Evolutionary conservation across 345 rosid genomes (phyloP), one percentile per base, ranked within the genome.

Genomic region (Kandelia obovata): DNA sequence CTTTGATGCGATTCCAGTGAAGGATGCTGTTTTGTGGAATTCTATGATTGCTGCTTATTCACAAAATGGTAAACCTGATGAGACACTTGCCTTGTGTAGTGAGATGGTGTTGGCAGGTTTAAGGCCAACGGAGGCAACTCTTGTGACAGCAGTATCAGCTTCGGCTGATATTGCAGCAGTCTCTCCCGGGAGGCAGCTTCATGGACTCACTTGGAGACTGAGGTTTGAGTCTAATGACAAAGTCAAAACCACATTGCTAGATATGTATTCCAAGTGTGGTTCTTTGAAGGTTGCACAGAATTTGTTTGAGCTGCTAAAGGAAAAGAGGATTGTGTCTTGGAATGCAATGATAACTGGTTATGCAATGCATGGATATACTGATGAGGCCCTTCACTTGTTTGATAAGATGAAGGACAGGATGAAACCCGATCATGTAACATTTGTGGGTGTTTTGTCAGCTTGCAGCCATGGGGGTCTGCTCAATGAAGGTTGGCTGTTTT

Each of bases 311-410:
- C 60, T 27, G 51, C 69, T 78, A 7, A 46, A 30, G 60, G 68
- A 73, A 78, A 81, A 71, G 55, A 66, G 73, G 30, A 43, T 75
- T 17, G 72, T 79, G 30, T 76, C 85, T 1, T 82, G 83, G 85
- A 76, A 76, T 62, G 78, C 85, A 2, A 79, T 82, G 81, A 79
- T 79, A 61, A 68, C 73, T 25, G 86, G 86, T 43, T 82, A 74
- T 23, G 79, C 83, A 3, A 76, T 79, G 79, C 81, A 77, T 0
- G 83, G 86, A 23, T 68, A 62, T 66, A 66, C 75, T 10, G 57
- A 30, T 0, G 74, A 77, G 30, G 83, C 78, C 16, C 64, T 82
- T 20, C 66, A 62, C 57, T 62, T 79, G 67, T 82, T 79, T 64
- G 71, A 74, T 15, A 39, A 69, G 61, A 79, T 79, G 81, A 64